Percentiles rank a stretch among this genome's conserved stretches.
Evolutionary conservation across 768 basidiomycete species (phyloP).

Genomic region (Lactifluus pinguis): DNA sequence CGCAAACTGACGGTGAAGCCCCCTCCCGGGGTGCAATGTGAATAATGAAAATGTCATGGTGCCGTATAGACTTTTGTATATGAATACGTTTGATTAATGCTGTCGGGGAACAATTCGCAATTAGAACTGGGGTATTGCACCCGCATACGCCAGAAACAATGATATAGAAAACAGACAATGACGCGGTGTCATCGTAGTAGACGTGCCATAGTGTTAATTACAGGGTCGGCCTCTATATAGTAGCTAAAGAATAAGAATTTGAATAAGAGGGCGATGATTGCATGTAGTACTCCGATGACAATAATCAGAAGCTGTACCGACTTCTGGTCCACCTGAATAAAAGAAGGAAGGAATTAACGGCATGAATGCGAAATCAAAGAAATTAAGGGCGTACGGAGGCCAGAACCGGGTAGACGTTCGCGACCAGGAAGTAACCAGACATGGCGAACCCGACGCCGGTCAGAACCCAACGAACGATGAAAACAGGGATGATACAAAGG

Average conservation of each 20-base stretch:
- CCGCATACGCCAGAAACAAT: not conserved
- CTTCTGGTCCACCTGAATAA: constrained; percentile 70
- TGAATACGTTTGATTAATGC: not conserved
- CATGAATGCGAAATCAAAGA: not conserved
- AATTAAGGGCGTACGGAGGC: constrained; percentile 49
- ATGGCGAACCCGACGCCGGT: constrained; percentile 62
- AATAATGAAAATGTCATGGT: not conserved
- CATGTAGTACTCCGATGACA: constrained; percentile 64
- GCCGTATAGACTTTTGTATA: not conserved
- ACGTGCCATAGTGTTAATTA: constrained; percentile 1
- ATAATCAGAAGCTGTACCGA: constrained; percentile 78
- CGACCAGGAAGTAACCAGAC: constrained; percentile 81
- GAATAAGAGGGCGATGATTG: constrained; percentile 74
- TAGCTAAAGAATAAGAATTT: constrained; percentile 70
- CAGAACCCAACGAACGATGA: constrained; percentile 74
- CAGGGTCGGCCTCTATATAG: constrained; percentile 34
- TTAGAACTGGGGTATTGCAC: not conserved
- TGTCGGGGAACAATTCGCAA: not conserved
- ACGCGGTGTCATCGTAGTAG: not conserved
- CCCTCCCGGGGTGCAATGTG: not conserved
- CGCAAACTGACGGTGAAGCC: not conserved
- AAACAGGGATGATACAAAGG: constrained; percentile 78
- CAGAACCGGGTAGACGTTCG: constrained; percentile 85
- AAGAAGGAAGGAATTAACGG: not conserved
- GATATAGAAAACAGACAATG: not conserved